Evolutionary conservation across 495 filamentous ascomycete species (phyloP), one percentile per base, ranked within the genome.

Genomic region (Cairneyella variabilis): DNA sequence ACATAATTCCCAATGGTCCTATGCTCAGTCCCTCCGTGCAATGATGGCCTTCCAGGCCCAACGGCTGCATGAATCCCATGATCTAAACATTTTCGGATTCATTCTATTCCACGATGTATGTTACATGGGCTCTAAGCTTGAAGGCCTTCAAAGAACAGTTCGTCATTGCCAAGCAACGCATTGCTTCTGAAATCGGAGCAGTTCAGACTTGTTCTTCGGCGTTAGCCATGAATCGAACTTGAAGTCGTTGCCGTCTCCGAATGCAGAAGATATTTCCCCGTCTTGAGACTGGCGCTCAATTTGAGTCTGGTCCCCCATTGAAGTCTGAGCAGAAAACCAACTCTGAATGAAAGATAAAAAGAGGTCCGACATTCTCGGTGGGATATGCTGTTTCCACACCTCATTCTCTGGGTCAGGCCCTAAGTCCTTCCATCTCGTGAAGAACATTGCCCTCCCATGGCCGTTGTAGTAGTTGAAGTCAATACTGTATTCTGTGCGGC

Each of bases 371-470:
- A 0, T 3, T 26, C 16, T 38, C 10, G 9, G 36, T 25, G 2
- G 4, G 22, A 55, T 6, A 40, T 48, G 30, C 32, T 41, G 28
- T 2, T 16, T 48, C 52, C 52, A 55, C 18, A 27, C 37, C 16
- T 27, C 43, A 42, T 34, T 27, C 39, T 55, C 49, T 20, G 49
- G 49, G 5, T 21, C 49, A 18, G 20, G 0, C 37, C 49, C 37
- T 25, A 43, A 43, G 22, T 52, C 38, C 38, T 56, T 56, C 53
- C 53, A 56, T 17, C 45, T 49, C 1, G 53, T 43, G 30, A 56
- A 37, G 37, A 56, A 50, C 23, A 56, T 56, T 21, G 27, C 45
- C n/a, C 42, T 3, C 18, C 53, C 37, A 50, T 51, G 23, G 18
- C 20, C 27, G 8, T 21, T 9, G 25, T 50, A 43, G 38, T 44